phyloP scores from a whole-genome alignment of 257 asterid species.

The Mitragyna speciosa region DNA sequence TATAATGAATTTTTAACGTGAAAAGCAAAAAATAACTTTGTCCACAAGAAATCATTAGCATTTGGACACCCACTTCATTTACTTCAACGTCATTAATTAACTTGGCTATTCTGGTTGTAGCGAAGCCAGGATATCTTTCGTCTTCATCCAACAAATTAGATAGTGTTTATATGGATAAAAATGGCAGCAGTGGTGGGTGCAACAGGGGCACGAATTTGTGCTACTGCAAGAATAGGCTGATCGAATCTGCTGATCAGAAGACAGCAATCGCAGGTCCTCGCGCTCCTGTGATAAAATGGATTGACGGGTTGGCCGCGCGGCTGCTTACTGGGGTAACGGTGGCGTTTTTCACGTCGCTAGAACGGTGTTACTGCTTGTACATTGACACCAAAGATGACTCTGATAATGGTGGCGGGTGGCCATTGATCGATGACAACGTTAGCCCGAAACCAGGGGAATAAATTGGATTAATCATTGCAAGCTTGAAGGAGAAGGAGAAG shows the following conservation, averaged over 20 bases:
- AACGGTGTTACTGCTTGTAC: conserved; percentile 47
- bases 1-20: not conserved
- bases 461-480: not conserved
- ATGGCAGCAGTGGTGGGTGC: conserved; percentile 16
- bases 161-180: conserved; percentile 25
- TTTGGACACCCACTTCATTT: not conserved
- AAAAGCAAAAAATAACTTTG: conserved; percentile 16
- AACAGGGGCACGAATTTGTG: conserved; percentile 32
- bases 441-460: not conserved
- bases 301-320: conserved; percentile 41
- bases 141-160: not conserved
- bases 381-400: conserved; percentile 53
- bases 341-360: conserved; percentile 50
- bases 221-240: conserved; percentile 25
- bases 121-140: not conserved
- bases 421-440: conserved; percentile 28
- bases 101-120: not conserved
- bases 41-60: conserved; percentile 10
- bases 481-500: not conserved
- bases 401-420: conserved; percentile 34
- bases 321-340: conserved; percentile 37
- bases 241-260: conserved; percentile 11
- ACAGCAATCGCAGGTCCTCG: conserved; percentile 22
- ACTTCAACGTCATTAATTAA: not conserved
- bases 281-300: conserved; percentile 27